Conservation (phyloP, 257 asterid genomes). For the Lycium barbarum region DNA sequence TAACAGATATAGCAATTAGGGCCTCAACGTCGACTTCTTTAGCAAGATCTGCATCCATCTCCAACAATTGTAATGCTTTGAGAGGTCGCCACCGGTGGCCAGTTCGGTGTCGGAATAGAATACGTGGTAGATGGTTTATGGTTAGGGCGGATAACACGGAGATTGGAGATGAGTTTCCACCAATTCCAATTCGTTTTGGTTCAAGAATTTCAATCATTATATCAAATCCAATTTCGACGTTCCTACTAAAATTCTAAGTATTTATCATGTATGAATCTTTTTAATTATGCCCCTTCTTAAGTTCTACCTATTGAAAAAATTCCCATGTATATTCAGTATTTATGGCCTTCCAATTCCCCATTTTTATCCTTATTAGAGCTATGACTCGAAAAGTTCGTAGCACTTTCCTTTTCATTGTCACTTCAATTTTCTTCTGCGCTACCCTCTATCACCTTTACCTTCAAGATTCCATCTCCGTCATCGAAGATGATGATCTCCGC, state of each 20-base stretch:
- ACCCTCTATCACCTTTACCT: constrained; percentile 63
- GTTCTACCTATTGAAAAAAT: too few relatives aligned
- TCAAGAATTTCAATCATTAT: too few relatives aligned
- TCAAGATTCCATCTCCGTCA: constrained; percentile 23
- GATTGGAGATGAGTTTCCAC: constrained; percentile 48
- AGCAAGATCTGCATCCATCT: constrained; percentile 67
- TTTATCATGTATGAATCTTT: too few relatives aligned
- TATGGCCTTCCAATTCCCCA: too few relatives aligned
- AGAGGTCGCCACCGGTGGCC: constrained; percentile 41
- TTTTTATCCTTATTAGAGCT: too few relatives aligned
- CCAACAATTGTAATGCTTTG: constrained; percentile 54
- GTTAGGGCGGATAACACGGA: constrained; percentile 83
- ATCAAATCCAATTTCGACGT: too few relatives aligned
- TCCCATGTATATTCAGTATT: too few relatives aligned
- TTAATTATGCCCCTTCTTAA: too few relatives aligned
- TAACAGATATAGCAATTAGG: constrained; percentile 90
- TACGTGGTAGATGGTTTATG: constrained; percentile 61
- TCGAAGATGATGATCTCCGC: constrained; percentile 24
- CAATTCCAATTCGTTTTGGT: too few relatives aligned
- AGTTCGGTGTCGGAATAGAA: constrained; percentile 51
- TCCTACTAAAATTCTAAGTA: too few relatives aligned
- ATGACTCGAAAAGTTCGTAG: constrained; percentile 42
- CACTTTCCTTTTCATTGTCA: constrained; percentile 51
- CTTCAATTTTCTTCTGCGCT: constrained; percentile 53
- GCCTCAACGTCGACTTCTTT: constrained; percentile 94